Conservation (phyloP, 345 rosid species). For the Populus euphratica region DNA sequence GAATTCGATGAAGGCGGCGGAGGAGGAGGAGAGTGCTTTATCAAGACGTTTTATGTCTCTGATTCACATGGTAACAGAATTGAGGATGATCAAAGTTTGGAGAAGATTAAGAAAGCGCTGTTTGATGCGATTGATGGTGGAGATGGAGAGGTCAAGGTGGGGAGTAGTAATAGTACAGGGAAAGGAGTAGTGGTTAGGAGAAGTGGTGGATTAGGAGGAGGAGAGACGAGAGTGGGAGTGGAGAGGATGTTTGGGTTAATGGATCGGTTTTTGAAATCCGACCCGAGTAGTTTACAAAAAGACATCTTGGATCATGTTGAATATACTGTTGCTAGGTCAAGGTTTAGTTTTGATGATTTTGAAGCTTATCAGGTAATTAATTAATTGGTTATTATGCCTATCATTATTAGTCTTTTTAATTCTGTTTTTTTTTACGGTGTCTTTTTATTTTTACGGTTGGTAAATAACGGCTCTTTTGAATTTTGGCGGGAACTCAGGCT, state of each 20-base stretch:
- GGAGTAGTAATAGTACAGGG: not conserved
- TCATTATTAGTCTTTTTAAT: not conserved
- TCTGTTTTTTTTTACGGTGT: not conserved
- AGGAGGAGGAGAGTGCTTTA: conserved; percentile 21
- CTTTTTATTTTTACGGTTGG: too few relatives aligned
- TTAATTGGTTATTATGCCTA: too few relatives aligned
- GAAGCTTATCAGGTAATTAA: conserved; percentile 46
- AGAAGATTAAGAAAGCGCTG: conserved; percentile 30
- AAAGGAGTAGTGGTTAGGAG: conserved; percentile 29
- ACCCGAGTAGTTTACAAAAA: conserved; percentile 37
- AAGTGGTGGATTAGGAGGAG: conserved; percentile 18
- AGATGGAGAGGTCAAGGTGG: conserved; percentile 15
- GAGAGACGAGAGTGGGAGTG: conserved; percentile 19
- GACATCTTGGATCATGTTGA: conserved; percentile 44
- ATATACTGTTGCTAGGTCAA: conserved; percentile 42
- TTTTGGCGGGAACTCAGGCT: conserved; percentile 29
- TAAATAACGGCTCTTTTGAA: not conserved
- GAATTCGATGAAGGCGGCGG: not conserved
- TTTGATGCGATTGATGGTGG: conserved; percentile 33
- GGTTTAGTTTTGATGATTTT: conserved; percentile 46
- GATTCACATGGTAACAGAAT: conserved; percentile 35
- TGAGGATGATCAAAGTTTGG: conserved; percentile 27
- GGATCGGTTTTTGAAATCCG: conserved; percentile 43
- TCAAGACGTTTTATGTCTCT: conserved; percentile 33
- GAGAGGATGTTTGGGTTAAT: conserved; percentile 46